Evolutionary conservation across 2,329 filamentous ascomycete genomes (phyloP).

Genomic region (Penicillium sp.): DNA sequence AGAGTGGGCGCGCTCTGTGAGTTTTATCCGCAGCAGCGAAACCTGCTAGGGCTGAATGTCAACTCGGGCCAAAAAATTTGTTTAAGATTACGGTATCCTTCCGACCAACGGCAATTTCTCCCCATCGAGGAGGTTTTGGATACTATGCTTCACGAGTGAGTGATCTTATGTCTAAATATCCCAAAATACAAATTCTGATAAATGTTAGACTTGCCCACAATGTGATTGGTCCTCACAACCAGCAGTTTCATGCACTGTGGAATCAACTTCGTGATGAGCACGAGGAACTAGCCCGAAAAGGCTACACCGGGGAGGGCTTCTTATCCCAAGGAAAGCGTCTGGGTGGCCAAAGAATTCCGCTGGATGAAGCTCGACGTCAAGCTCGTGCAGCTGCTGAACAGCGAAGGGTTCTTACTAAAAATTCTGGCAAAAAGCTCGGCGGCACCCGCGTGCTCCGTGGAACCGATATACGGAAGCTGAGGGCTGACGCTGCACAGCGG

Average conservation of each 20-base stretch:
- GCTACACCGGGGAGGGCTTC: slow-evolving; percentile 89
- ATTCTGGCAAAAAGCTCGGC: slow-evolving; percentile 71
- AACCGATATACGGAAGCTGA: slow-evolving; percentile 68
- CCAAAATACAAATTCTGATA: slow-evolving; percentile 11
- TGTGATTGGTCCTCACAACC: slow-evolving; percentile 77
- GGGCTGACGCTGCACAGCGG: slow-evolving; percentile 69
- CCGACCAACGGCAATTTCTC: slow-evolving; percentile 74
- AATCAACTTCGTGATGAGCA: slow-evolving; percentile 86
- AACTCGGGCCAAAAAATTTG: slow-evolving; percentile 77
- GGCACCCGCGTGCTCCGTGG: slow-evolving; percentile 59
- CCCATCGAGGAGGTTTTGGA: slow-evolving; percentile 78
- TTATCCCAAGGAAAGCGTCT: slow-evolving; percentile 71
- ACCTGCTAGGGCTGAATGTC: slow-evolving; percentile 78
- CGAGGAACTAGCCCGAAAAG: slow-evolving; percentile 71
- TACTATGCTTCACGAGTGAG: slow-evolving; percentile 84
- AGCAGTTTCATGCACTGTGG: slow-evolving; percentile 81
- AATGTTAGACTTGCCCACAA: slow-evolving; percentile 70
- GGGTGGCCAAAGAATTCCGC: slow-evolving; percentile 65
- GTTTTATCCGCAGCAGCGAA: slow-evolving; percentile 74
- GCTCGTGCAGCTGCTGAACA: slow-evolving; percentile 74
- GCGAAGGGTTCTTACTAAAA: slow-evolving; percentile 57
- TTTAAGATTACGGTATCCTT: slow-evolving; percentile 73
- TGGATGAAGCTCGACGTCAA: slow-evolving; percentile 70
- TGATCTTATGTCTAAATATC: neutral
- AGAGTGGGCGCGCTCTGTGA: slow-evolving; percentile 76